Conservation (phyloP, 352 stramenopile genomes). For the Thalassiosira mediterranea region DNA sequence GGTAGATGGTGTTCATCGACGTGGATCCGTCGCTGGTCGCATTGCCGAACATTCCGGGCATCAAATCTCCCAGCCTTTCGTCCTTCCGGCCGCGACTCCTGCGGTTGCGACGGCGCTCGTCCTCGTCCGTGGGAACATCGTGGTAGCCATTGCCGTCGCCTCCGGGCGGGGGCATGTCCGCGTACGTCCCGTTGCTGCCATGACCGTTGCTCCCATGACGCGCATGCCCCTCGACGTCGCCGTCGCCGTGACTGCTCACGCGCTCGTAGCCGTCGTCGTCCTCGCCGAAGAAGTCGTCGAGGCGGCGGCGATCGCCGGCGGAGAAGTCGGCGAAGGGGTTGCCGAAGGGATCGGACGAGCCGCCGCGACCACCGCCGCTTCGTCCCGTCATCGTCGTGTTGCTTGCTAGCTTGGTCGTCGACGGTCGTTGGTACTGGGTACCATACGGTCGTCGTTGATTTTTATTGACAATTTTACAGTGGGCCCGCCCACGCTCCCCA, state of each 20-base stretch:
- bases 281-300: not conserved
- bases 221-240: not conserved
- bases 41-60: constrained; percentile 25
- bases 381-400: too few relatives aligned
- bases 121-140: not conserved
- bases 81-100: not conserved
- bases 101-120: not conserved
- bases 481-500: too few relatives aligned
- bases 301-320: not conserved
- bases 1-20: constrained; percentile 7
- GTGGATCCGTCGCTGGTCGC: not conserved
- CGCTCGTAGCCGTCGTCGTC: constrained; percentile 1
- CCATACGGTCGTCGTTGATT: too few relatives aligned
- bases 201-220: too few relatives aligned
- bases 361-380: too few relatives aligned
- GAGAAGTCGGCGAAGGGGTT: constrained; percentile 3
- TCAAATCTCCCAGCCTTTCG: not conserved
- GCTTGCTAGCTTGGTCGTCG: too few relatives aligned
- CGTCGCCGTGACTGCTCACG: not conserved
- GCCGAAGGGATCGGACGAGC: not conserved
- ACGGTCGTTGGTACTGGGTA: too few relatives aligned
- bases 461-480: too few relatives aligned
- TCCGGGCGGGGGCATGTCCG: too few relatives aligned
- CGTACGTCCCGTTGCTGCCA: too few relatives aligned
- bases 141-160: not conserved